These are phyloP conservation scores for Penicillium sp. DNA, from an alignment of 2,329 filamentous ascomycete species.

Conservation along the genomic window DNA sequence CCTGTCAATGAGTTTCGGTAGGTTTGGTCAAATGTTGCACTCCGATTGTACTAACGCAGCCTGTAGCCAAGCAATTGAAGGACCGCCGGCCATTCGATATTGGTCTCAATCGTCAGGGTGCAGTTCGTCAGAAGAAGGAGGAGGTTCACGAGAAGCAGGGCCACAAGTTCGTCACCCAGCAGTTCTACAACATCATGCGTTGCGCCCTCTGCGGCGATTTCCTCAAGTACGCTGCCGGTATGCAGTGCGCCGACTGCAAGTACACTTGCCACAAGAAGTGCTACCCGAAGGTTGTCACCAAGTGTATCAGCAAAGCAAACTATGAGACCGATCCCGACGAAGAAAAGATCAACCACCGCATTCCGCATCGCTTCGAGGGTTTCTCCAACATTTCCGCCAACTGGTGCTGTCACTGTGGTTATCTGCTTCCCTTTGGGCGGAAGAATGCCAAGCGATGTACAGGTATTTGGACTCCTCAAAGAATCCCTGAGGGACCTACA, in stretches of 20 bases:
- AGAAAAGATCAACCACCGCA: constrained; percentile 98
- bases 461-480: constrained; percentile 48
- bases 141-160: constrained; percentile 98
- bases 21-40: too few species aligned
- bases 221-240: constrained; percentile 94
- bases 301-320: constrained; percentile 99
- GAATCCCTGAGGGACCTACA: too few species aligned
- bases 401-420: constrained; percentile 98
- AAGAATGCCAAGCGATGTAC: constrained; percentile 90
- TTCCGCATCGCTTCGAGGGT: constrained; percentile 92
- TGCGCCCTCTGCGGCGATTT: constrained; percentile 96
- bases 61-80: constrained; percentile 70
- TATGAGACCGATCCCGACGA: constrained; percentile 96
- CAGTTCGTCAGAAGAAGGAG: constrained; percentile 93
- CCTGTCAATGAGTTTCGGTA: constrained; percentile 74
- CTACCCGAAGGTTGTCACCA: constrained; percentile 91
- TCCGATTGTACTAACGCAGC: constrained; percentile 16
- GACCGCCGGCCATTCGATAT: constrained; percentile 75
- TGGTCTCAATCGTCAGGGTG: constrained; percentile 86
- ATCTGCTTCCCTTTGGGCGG: constrained; percentile 85
- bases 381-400: constrained; percentile 97
- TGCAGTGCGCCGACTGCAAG: constrained; percentile 99
- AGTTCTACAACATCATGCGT: constrained; percentile 99
- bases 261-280: constrained; percentile 98
- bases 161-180: constrained; percentile 96